Conservation (phyloP, 2,329 filamentous ascomycete species). For the Aspergillus oerlinghausenensis region DNA sequence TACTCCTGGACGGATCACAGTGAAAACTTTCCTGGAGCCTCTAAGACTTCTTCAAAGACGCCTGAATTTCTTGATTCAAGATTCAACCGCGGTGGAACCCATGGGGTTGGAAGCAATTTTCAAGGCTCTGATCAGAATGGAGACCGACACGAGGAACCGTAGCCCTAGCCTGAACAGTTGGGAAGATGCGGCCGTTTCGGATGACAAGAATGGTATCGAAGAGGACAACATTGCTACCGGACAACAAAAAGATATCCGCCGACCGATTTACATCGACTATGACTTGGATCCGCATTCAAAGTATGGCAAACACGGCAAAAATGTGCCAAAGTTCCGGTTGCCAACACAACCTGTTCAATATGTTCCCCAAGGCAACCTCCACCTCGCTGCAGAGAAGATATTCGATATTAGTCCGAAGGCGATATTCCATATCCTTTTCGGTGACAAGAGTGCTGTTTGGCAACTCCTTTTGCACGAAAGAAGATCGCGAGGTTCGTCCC, state of each 20-base stretch:
- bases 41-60: conserved; percentile 75
- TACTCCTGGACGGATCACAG: conserved; percentile 68
- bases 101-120: conserved; percentile 66
- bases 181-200: conserved; percentile 71
- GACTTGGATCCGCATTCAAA: conserved; percentile 49
- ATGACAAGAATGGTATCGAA: conserved; percentile 49
- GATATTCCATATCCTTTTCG: conserved; percentile 93
- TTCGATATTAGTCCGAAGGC: conserved; percentile 92
- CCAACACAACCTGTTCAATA: conserved; percentile 77
- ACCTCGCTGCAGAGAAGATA: conserved; percentile 69
- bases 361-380: conserved; percentile 75
- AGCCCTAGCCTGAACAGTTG: conserved; percentile 82
- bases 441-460: conserved; percentile 92
- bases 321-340: conserved; percentile 70
- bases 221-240: conserved; percentile 35
- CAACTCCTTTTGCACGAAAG: conserved; percentile 84
- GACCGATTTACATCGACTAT: conserved; percentile 59
- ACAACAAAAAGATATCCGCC: conserved; percentile 49
- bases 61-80: conserved; percentile 79
- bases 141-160: conserved; percentile 54
- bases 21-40: conserved; percentile 91
- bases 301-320: conserved; percentile 35
- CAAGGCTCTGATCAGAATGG: conserved; percentile 68
- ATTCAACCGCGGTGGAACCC: conserved; percentile 67
- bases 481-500: conserved; percentile 55